Evolutionary conservation across 352 stramenopile species (phyloP), one percentile per base, ranked within the genome.

Genomic region (Elongisporangium senticosum): DNA sequence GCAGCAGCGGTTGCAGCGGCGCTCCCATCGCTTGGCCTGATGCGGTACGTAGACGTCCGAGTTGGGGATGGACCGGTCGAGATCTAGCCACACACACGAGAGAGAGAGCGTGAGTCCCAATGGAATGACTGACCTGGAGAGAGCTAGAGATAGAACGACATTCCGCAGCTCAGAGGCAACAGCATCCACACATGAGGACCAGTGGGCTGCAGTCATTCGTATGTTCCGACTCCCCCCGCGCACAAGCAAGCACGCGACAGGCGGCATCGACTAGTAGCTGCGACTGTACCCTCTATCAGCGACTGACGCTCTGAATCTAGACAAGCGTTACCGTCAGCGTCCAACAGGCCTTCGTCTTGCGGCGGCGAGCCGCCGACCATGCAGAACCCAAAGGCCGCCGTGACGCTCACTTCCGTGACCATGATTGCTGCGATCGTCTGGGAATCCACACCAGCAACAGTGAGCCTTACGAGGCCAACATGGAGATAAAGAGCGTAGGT

Each of bases 21-120:
- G 74, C 62, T 90, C 80, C 86, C 86, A 95, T 21, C 82, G 69
- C 52, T 77, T 64, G 21, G 75, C 65, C 37, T 84, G 77, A 53
- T 92, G 83, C 11, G 86, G 86, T 49, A 93, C 79, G 72, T 95
- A 93, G 53, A 95, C 71, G 58, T 89, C 78, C 56, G 81, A 92
- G 60, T 79, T 87, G 11, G 76, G 77, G 40, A 90, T 83, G 14
- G 71, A 59, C 2, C 70, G 76, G 19, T 90, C 79, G 7, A 75
- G 48, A 40, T 89, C 77, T 86, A 65, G 15, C 15, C 43, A 68
- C 23, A 50, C 50, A 67, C 33, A 62, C 20, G 52, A 6, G 21
- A 19, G 6, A 58, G 28, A 33, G 47, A 10, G 33, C 47, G 22
- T 51, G 4, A 24, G 7, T 52, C 47, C 37, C 19, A 48, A 19